Evolutionary conservation across 1,284 basidiomycete genomes (phyloP), one percentile per base, ranked within the genome.

Genomic region (Sporisorium iseilematis-ciliati): DNA sequence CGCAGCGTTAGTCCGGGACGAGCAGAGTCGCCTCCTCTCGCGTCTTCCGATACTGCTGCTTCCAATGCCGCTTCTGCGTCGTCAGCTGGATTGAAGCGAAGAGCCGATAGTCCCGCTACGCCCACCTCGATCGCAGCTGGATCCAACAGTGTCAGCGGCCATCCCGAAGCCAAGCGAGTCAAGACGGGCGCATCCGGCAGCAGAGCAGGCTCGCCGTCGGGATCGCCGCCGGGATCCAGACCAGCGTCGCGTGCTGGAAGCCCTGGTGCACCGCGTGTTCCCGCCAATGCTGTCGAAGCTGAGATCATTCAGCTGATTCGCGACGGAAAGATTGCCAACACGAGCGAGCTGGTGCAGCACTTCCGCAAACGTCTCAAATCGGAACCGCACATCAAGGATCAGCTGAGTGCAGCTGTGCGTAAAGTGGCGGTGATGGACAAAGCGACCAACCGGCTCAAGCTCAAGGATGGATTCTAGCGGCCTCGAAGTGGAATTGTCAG

Each of bases 381-480:
- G 50, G 79, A 81, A 20, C 68, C 79, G 14, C 65, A 76, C 33
- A 75, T 79, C 56, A 83, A 82, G 68, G 80, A 79, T 48, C 75
- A 75, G 45, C 65, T 82, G 18, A 80, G 75, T 57, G 73, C 74
- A 4, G 80, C 80, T 21, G 77, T 82, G 21, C 67, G 76, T 12
- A 75, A 76, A 48, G 79, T 82, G 29, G 78, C 79, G 12, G 75
- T 77, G 31, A 80, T 82, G 78, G 80, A 82, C 65, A 82, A 82
- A 63, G 69, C 77, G 10, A 75, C 65, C 58, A 80, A 80, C 56
- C 60, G 57, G 6, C 65, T 82, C 50, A 79, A 76, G 63, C 78
- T 82, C 56, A 82, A 80, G 57, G 80, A 82, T 54, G 67, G 62
- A 14, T 70, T 64, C 62, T 70, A 49, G 48, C 11, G n/a, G 1